Evolutionary conservation across 176 grass and related monocot genomes (phyloP), one percentile per base, ranked within the genome.

Genomic region (Poa annua): DNA sequence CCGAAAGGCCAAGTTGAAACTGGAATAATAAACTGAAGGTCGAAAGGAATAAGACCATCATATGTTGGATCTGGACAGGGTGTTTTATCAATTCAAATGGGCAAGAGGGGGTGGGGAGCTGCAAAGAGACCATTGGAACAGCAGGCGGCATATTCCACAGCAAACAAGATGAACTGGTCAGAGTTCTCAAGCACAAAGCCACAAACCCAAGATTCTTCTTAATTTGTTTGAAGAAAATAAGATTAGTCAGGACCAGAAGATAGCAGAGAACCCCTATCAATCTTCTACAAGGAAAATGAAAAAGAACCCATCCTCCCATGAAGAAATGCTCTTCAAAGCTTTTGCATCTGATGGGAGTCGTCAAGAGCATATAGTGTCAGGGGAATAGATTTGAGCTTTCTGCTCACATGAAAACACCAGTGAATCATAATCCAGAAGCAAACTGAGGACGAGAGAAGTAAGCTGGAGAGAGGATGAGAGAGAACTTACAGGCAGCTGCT

Each of bases 21-120:
- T 10, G 2, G 59, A 75, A 71, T 55, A 73, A 73, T 71, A 20
- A 64, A 82, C 33, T 65, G 44, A 48, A 15, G 33, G 66, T 39
- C 68, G 54, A 63, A 71, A 48, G 29, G 38, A 48, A 75, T 54
- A 56, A 73, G 44, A 70, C 13, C 42, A 13, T n/a, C 41, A 13
- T 59, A 38, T 49, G 51, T 60, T 11, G 75, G 76, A 91, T 87
- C 71, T 63, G 77, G 63, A 65, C 51, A 84, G 71, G 66, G 77
- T 57, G 42, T 56, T 9, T 32, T 74, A 39, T 50, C 47, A 53
- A 53, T 63, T 51, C 29, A 29, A 29, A 29, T 14, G 51, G 33
- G 22, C 72, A 63, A 44, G 25, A 54, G 19, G 66, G 55, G 0
- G 72, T 1, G 44, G 44, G 44, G 39, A 41, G 39, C 39, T 41